These are phyloP conservation scores for Lachancea mirantina DNA, from an alignment of 805 yeast genomes.

Conservation along the genomic window DNA sequence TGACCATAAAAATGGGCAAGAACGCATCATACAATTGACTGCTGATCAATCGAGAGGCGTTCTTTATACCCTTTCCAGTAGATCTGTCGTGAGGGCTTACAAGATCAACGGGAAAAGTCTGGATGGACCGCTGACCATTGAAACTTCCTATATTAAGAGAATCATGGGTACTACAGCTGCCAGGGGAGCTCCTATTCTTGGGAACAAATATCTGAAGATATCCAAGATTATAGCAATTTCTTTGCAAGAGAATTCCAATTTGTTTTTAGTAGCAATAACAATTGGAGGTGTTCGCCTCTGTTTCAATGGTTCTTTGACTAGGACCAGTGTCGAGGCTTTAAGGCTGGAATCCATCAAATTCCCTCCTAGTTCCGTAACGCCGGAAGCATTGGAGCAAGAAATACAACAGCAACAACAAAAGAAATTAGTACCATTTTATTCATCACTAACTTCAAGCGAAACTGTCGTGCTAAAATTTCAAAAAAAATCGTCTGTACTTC, in stretches of 20 bases:
- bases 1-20: slow-evolving; percentile 37
- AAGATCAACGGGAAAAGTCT: slow-evolving; percentile 40
- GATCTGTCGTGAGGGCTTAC: slow-evolving; percentile 76
- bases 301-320: slow-evolving; percentile 36
- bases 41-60: slow-evolving; percentile 73
- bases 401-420: slow-evolving; percentile 34
- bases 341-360: slow-evolving; percentile 48
- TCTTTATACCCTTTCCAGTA: slow-evolving; percentile 74
- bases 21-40: slow-evolving; percentile 53
- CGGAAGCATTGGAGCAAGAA: slow-evolving; percentile 28
- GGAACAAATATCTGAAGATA: slow-evolving; percentile 49
- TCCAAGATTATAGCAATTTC: slow-evolving; percentile 48
- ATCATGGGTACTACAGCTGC: slow-evolving; percentile 39
- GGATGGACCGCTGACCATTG: slow-evolving; percentile 34
- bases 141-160: slow-evolving; percentile 33
- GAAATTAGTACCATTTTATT: slow-evolving; percentile 28
- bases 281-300: slow-evolving; percentile 77
- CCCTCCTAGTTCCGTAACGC: slow-evolving; percentile 45
- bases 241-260: slow-evolving; percentile 55
- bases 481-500: slow-evolving; percentile 47
- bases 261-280: slow-evolving; percentile 73
- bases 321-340: slow-evolving; percentile 33
- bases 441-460: slow-evolving; percentile 25
- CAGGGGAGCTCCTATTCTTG: slow-evolving; percentile 48
- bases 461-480: slow-evolving; percentile 39